Conservation (phyloP, 495 filamentous ascomycete genomes). For the Neurospora sp. region DNA sequence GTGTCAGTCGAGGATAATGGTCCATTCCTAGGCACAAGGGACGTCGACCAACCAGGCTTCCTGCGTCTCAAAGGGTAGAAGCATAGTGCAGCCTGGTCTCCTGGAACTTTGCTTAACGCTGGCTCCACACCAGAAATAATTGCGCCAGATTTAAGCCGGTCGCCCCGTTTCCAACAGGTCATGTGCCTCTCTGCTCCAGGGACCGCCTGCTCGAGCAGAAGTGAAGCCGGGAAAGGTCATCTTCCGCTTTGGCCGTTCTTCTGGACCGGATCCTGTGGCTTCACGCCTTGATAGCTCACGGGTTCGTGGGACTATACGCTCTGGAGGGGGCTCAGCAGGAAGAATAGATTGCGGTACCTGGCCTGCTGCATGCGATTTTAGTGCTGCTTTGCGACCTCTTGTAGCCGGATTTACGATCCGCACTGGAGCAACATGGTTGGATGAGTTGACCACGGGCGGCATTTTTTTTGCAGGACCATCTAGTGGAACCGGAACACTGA, state of each 20-base stretch:
- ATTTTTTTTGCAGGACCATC: neutral
- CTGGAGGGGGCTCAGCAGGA: constrained; percentile 14
- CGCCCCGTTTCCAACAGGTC: constrained; percentile 39
- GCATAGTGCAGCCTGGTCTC: neutral
- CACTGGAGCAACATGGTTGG: neutral
- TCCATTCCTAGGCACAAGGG: neutral
- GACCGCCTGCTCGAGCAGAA: constrained; percentile 32
- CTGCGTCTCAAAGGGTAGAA: neutral
- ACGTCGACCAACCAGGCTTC: neutral
- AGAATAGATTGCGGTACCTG: constrained; percentile 31
- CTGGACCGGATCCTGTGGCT: neutral
- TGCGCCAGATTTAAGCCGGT: constrained; percentile 14
- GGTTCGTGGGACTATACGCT: neutral
- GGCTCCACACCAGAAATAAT: neutral
- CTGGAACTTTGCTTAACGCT: neutral
- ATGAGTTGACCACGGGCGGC: neutral
- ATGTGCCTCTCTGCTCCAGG: constrained; percentile 44
- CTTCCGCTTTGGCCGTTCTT: constrained; percentile 15
- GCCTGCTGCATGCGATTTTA: constrained; percentile 37
- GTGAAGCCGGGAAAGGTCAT: constrained; percentile 30
- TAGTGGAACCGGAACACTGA: neutral
- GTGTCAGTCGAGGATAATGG: neutral
- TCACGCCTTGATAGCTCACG: constrained; percentile 2
- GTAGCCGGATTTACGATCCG: constrained; percentile 35
- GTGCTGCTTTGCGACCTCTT: constrained; percentile 39